Conservation (phyloP, 768 basidiomycete species). For the Lentinula lateritia region DNA sequence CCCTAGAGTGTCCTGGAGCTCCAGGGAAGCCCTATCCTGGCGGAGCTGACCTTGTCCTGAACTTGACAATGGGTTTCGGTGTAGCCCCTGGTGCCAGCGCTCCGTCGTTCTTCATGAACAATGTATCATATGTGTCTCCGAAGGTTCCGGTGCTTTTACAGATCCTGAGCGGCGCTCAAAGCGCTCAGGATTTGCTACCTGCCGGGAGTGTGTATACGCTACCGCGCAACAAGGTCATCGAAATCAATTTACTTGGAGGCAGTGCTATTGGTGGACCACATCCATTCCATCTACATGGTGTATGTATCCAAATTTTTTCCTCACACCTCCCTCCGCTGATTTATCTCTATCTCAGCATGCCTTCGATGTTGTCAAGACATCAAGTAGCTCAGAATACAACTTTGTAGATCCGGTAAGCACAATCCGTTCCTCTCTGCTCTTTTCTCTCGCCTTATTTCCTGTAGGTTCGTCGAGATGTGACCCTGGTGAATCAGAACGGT, state of each 20-base stretch:
- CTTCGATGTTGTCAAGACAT: constrained; percentile 33
- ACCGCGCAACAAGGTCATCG: constrained; percentile 40
- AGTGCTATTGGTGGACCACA: constrained; percentile 26
- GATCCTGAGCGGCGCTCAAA: constrained; percentile 23
- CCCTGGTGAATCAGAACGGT: constrained; percentile 23
- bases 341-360: constrained; percentile 18
- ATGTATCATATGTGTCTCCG: constrained; percentile 19
- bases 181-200: constrained; percentile 19
- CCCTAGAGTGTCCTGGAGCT: constrained; percentile 21
- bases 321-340: too few species aligned
- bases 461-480: constrained; percentile 43
- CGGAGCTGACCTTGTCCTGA: constrained; percentile 27
- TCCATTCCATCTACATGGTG: constrained; percentile 27
- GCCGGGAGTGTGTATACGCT: constrained; percentile 31
- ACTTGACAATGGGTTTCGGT: constrained; percentile 9
- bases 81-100: constrained; percentile 35
- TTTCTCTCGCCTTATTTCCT: background rate
- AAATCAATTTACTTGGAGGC: constrained; percentile 35
- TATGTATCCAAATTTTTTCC: constrained; percentile 7
- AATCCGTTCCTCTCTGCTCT: background rate
- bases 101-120: background rate
- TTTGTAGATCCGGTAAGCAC: constrained; percentile 36
- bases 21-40: constrained; percentile 26
- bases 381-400: constrained; percentile 26
- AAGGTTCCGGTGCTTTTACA: constrained; percentile 29